Evolutionary conservation across 331 rosid genomes (phyloP).

Genomic region (Rhamnella rubrinervis): DNA sequence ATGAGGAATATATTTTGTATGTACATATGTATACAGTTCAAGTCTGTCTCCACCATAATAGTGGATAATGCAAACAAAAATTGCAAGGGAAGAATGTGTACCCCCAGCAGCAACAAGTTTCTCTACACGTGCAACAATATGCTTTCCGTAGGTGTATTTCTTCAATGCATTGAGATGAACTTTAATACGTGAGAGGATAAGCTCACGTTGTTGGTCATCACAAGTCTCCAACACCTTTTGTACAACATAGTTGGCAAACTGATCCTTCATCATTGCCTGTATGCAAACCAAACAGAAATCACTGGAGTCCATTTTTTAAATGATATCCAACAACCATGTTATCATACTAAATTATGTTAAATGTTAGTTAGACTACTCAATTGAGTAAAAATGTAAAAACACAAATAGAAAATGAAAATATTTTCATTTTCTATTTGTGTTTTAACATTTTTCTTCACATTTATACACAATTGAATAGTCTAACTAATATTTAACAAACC

Average conservation of each 20-base stretch:
- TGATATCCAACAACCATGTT: too few species aligned
- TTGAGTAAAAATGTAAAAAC: too few species aligned
- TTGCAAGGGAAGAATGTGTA: conserved; percentile 20
- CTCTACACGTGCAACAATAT: conserved; percentile 97
- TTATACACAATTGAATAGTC: too few species aligned
- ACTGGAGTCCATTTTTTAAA: too few species aligned
- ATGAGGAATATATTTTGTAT: not conserved
- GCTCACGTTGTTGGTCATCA: conserved; percentile 93
- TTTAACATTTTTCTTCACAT: too few species aligned
- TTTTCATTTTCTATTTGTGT: too few species aligned
- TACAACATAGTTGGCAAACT: conserved; percentile 92
- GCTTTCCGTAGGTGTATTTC: conserved; percentile 95
- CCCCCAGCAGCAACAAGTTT: conserved; percentile 99
- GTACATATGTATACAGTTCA: not conserved
- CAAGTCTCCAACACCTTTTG: conserved; percentile 96
- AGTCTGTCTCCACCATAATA: not conserved
- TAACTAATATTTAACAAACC: too few species aligned
- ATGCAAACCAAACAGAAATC: not conserved
- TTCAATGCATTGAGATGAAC: conserved; percentile 96
- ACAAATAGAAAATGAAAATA: too few species aligned
- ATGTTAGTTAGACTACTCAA: too few species aligned
- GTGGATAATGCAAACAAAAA: not conserved
- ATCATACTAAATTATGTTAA: too few species aligned
- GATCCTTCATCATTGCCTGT: conserved; percentile 99
- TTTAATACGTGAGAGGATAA: conserved; percentile 86